Conservation (phyloP, 2,329 filamentous ascomycete species). For the Fusarium acutatum region DNA sequence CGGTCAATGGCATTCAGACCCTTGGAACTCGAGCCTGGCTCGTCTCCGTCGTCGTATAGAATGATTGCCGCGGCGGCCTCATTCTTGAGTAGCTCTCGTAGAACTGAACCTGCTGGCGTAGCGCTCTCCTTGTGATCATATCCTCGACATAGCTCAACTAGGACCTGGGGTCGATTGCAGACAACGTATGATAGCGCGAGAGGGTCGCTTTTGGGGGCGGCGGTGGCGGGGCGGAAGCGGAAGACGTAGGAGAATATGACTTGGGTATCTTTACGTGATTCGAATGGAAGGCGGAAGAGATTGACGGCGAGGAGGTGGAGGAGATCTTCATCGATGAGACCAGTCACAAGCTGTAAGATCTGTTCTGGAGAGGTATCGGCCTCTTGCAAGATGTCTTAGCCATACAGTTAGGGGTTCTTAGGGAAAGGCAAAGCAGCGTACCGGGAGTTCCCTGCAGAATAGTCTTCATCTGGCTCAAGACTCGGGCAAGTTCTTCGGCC, state of each 20-base stretch:
- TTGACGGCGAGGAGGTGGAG: constrained; percentile 84
- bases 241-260: constrained; percentile 96
- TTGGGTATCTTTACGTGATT: constrained; percentile 94
- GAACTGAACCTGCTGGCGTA: constrained; percentile 87
- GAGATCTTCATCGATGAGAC: constrained; percentile 88
- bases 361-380: constrained; percentile 86
- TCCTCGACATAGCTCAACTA: constrained; percentile 87
- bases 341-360: constrained; percentile 84
- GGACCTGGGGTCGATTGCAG: constrained; percentile 83
- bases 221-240: constrained; percentile 80
- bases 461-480: constrained; percentile 89
- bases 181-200: constrained; percentile 90
- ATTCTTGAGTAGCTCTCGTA: constrained; percentile 88
- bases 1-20: constrained; percentile 81
- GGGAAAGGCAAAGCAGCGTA: constrained; percentile 50
- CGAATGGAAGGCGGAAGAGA: constrained; percentile 89
- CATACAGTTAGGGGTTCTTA: constrained; percentile 1
- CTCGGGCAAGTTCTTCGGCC: constrained; percentile 88
- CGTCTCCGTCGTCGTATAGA: constrained; percentile 86
- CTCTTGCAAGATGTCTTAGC: constrained; percentile 62
- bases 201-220: constrained; percentile 75
- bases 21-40: constrained; percentile 74
- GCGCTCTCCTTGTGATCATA: constrained; percentile 93
- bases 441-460: constrained; percentile 93
- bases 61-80: constrained; percentile 91